These are phyloP conservation scores for Dipteronia dyeriana DNA, from an alignment of 345 rosid genomes.

Conservation along the genomic window DNA sequence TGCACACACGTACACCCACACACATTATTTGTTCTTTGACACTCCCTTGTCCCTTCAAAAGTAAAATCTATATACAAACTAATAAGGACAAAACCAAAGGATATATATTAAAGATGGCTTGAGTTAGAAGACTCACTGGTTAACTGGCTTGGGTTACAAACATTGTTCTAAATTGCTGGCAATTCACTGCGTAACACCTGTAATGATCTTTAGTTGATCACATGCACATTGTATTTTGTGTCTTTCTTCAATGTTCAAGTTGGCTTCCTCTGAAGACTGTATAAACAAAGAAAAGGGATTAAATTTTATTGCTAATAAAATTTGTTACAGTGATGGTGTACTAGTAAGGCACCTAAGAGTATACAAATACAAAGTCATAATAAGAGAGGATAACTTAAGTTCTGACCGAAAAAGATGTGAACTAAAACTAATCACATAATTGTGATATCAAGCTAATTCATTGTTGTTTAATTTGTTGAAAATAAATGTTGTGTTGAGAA, in stretches of 20 bases:
- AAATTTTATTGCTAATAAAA: background rate
- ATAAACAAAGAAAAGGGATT: constrained; percentile 19
- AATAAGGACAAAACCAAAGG: background rate
- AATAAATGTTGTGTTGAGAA: background rate
- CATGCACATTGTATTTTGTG: constrained; percentile 45
- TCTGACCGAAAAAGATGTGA: constrained; percentile 11
- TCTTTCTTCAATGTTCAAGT: constrained; percentile 59
- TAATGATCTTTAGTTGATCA: constrained; percentile 44
- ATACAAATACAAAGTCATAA: background rate
- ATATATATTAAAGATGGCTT: constrained; percentile 1
- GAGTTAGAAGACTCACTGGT: constrained; percentile 11
- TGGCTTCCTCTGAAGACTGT: constrained; percentile 44
- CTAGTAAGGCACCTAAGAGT: background rate
- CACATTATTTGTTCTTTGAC: background rate
- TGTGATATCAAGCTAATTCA: background rate
- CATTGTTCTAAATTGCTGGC: background rate
- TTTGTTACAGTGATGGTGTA: background rate
- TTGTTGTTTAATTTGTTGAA: background rate
- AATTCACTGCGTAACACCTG: constrained; percentile 4
- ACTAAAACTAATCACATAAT: background rate
- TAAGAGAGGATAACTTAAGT: background rate
- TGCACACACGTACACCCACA: no score
- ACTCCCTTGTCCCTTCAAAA: background rate
- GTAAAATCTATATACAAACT: background rate
- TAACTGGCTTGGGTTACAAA: background rate